These are phyloP conservation scores for Aristolochia californica DNA, from an alignment of 164 flowering plant genomes.

Conservation along the genomic window DNA sequence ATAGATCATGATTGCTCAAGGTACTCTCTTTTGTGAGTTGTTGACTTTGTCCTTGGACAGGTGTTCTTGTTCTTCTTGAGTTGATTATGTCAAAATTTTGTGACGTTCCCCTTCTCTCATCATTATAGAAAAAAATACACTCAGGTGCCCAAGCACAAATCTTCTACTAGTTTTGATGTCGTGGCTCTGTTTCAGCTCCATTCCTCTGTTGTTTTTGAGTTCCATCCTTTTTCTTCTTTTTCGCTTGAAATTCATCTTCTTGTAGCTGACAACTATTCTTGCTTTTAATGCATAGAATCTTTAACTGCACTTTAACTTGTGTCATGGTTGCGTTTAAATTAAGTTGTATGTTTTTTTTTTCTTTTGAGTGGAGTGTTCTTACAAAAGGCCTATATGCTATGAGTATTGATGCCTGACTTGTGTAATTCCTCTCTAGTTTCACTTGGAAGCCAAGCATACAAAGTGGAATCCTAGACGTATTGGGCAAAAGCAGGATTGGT, in stretches of 20 bases:
- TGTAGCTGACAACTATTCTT: background rate
- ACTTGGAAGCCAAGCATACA: slow-evolving; percentile 27
- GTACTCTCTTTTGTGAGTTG: no score
- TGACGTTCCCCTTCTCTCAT: background rate
- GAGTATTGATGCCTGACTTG: background rate
- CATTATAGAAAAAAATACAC: background rate
- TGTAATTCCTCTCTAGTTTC: slow-evolving; percentile 3
- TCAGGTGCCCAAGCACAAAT: background rate
- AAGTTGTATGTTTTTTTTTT: background rate
- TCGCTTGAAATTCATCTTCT: background rate
- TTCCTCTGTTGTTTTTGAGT: background rate
- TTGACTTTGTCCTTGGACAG: no score
- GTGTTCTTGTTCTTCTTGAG: background rate
- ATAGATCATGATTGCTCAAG: no score
- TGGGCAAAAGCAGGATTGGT: slow-evolving; percentile 71
- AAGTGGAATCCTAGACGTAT: slow-evolving; percentile 40
- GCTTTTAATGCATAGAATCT: background rate
- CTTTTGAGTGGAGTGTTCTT: background rate
- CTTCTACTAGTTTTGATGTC: background rate
- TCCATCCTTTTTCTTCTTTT: no score
- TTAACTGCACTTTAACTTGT: background rate
- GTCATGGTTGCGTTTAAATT: background rate
- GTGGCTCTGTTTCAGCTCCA: background rate
- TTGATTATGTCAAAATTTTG: background rate
- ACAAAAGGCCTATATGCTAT: background rate